These are phyloP conservation scores for Beta lomatogona DNA, from an alignment of 179 eudicot species.

Conservation along the genomic window DNA sequence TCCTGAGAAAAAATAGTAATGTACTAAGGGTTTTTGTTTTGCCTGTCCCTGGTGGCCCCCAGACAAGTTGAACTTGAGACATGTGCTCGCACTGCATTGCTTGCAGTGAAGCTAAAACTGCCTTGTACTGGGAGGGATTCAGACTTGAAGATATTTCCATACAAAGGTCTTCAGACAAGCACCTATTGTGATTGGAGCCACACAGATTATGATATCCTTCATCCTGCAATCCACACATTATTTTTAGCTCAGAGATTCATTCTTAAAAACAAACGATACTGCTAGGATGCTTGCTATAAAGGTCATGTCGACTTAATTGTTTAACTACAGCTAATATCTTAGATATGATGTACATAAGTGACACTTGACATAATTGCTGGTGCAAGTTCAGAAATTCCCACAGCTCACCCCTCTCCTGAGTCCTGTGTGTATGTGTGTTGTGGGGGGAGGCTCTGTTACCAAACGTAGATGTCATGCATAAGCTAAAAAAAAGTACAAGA, in stretches of 20 bases:
- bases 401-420: too few relatives aligned
- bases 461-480: too few relatives aligned
- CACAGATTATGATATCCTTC: conserved; percentile 17
- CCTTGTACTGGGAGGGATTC: conserved; percentile 50
- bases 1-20: conserved; percentile 25
- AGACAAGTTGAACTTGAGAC: conserved; percentile 57
- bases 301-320: neutral
- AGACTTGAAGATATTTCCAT: conserved; percentile 31
- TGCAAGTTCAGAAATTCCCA: too few relatives aligned
- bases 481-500: too few relatives aligned
- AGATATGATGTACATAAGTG: neutral
- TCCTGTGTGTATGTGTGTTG: too few relatives aligned
- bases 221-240: conserved; percentile 25
- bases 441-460: rapidly evolving
- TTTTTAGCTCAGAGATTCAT: neutral
- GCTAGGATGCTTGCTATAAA: neutral
- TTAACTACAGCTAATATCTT: neutral
- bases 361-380: neutral
- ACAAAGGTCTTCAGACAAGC: conserved; percentile 16
- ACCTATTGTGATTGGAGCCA: neutral
- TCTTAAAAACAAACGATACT: too few relatives aligned
- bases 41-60: conserved; percentile 88
- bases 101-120: conserved; percentile 43
- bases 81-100: conserved; percentile 40
- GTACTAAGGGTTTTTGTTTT: conserved; percentile 39